These are phyloP conservation scores for Clausena lansium DNA, from an alignment of 345 rosid species.

Conservation along the genomic window DNA sequence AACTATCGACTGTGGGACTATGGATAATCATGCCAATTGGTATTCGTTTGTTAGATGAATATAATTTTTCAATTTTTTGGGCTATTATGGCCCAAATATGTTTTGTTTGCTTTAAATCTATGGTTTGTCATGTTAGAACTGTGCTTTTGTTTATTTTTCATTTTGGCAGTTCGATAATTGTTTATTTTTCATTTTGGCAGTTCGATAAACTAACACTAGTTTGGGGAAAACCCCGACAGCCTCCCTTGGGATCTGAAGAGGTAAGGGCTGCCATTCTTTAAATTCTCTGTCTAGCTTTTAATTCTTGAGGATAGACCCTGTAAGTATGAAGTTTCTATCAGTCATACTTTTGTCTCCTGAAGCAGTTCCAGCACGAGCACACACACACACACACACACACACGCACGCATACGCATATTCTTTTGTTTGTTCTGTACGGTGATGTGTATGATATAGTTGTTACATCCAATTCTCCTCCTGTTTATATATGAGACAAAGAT, in stretches of 20 bases:
- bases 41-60: constrained; percentile 7
- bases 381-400: too few relatives aligned
- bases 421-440: not conserved
- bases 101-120: constrained; percentile 1
- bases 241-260: constrained; percentile 70
- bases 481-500: not conserved
- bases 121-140: not conserved
- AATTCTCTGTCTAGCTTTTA: not conserved
- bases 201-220: constrained; percentile 67
- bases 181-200: constrained; percentile 45
- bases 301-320: not conserved
- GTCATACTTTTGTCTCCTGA: not conserved
- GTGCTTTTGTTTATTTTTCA: not conserved
- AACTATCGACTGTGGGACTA: not conserved
- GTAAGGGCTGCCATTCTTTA: constrained; percentile 34
- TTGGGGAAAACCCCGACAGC: constrained; percentile 93
- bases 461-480: not conserved
- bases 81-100: not conserved
- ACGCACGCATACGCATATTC: not conserved
- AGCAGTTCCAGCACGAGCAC: not conserved
- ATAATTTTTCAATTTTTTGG: not conserved
- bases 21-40: not conserved
- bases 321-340: not conserved
- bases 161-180: not conserved
- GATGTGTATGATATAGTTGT: not conserved